Evolutionary conservation across 805 yeast genomes (phyloP), one percentile per base, ranked within the genome.

Genomic region (Vanderwaltozyma tropicalis): DNA sequence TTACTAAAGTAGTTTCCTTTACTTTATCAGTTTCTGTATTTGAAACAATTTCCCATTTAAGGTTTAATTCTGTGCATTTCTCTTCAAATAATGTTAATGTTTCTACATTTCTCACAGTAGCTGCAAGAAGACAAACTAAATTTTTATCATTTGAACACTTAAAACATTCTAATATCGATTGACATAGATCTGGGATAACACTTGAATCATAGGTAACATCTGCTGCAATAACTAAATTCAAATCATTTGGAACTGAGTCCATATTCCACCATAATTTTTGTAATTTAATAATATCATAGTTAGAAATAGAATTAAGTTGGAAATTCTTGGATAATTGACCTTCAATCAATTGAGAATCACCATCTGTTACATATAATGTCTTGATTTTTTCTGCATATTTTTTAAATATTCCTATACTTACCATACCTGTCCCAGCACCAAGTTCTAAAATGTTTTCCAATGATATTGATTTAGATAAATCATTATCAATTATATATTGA

Each of bases 371-470:
- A 31, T 45, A 46, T 3, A 50, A 27, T 18, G 37, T 41, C 4
- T 29, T 38, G 12, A 47, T 34, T 17, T 19, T 33, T 11, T 32
- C 30, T 7, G 18, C 30, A 20, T 34, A 41, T 32, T 42, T 39
- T 29, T 46, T 45, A 18, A 42, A 30, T 25, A 53, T 26, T 12
- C 45, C 40, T 24, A 51, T 33, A 35, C 57, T 45, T 1, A 83
- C 79, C 7, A 89, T 60, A 0, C 96, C 96, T 0, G 96, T 86
- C 0, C 97, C 97, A 10, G 92, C 72, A 0, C 97, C 97, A 18
- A 88, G 55, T 49, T 88, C 97, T 10, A 84, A 53, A 0, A 82
- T 61, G 0, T 51, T 52, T 25, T 21, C 20, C 14, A 20, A 17
- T 10, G 13, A 4, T 2, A 20, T 9, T 10, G 12, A 24, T 1